phyloP scores from a whole-genome alignment of 805 yeast species.

The Zygoascus bituminiphila region DNA sequence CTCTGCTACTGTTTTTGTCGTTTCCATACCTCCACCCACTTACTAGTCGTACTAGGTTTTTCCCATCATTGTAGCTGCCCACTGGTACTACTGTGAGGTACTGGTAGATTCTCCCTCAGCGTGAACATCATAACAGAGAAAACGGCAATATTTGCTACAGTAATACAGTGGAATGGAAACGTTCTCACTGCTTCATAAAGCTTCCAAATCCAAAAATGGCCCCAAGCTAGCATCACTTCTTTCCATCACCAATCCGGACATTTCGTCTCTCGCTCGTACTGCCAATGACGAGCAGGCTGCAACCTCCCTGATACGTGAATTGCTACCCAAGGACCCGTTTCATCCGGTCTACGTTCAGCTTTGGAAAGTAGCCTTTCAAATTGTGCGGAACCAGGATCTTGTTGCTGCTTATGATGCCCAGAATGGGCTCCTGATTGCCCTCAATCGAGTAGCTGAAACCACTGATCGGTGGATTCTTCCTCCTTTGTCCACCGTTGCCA shows the following conservation, averaged over 20 bases:
- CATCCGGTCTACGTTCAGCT: constrained; percentile 18
- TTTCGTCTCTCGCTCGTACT: background rate
- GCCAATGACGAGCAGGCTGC: background rate
- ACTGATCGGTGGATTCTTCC: constrained; percentile 55
- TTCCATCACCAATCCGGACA: background rate
- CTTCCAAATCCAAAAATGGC: background rate
- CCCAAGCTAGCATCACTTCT: background rate
- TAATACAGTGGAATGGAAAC: background rate
- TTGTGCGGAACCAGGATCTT: constrained; percentile 15
- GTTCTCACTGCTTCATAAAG: background rate
- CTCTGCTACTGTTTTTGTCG: too few species aligned
- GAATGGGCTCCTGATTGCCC: constrained; percentile 23
- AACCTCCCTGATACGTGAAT: background rate
- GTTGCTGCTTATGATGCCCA: constrained; percentile 22
- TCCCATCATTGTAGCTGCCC: too few species aligned
- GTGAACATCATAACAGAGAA: too few species aligned
- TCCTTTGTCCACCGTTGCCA: constrained; percentile 21
- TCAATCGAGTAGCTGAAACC: constrained; percentile 74
- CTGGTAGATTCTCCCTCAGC: too few species aligned
- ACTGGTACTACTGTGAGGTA: too few species aligned
- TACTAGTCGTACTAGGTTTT: too few species aligned
- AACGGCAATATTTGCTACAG: too few species aligned
- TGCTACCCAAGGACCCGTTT: constrained; percentile 1
- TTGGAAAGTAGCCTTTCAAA: constrained; percentile 20
- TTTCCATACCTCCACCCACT: too few species aligned